Percentiles rank a stretch among this genome's conserved stretches.
phyloP scores from a whole-genome alignment of 805 yeast species.

The Metschnikowia gruessii region DNA sequence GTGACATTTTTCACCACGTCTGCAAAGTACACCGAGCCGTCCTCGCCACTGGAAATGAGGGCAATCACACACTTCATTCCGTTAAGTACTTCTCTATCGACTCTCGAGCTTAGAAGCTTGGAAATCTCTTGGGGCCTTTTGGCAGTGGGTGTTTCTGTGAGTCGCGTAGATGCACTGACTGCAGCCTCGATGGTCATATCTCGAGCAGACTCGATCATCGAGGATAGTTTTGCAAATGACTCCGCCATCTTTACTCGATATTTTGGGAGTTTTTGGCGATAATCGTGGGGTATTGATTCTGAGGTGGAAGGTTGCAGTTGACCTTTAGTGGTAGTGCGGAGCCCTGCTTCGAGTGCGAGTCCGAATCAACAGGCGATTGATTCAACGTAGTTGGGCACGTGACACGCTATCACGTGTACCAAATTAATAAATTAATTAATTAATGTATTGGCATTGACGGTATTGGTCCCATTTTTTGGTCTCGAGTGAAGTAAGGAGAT shows the following conservation, averaged over 20 bases:
- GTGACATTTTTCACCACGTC: constrained; percentile 87
- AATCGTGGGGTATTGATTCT: background rate
- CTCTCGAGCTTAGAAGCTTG: constrained; percentile 62
- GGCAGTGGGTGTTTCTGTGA: constrained; percentile 60
- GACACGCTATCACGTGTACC: no score
- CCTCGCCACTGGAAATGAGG: constrained; percentile 40
- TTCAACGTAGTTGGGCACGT: no score
- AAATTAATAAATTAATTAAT: no score
- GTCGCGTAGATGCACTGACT: constrained; percentile 65
- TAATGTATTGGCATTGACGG: no score
- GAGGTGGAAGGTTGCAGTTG: no score
- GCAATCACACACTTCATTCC: constrained; percentile 44
- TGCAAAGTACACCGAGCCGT: constrained; percentile 56
- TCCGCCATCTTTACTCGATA: constrained; percentile 30
- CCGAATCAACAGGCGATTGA: no score
- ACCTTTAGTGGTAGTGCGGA: background rate
- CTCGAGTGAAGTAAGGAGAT: no score
- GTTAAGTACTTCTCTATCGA: constrained; percentile 49
- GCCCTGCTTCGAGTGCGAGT: background rate
- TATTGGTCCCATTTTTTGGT: no score
- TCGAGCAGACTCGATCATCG: constrained; percentile 75
- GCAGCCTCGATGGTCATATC: constrained; percentile 82
- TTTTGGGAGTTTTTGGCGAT: background rate
- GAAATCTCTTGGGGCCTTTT: constrained; percentile 64
- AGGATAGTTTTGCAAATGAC: constrained; percentile 59